Conservation (phyloP, 1,284 basidiomycete genomes). For the Sporisorium graminicola region DNA sequence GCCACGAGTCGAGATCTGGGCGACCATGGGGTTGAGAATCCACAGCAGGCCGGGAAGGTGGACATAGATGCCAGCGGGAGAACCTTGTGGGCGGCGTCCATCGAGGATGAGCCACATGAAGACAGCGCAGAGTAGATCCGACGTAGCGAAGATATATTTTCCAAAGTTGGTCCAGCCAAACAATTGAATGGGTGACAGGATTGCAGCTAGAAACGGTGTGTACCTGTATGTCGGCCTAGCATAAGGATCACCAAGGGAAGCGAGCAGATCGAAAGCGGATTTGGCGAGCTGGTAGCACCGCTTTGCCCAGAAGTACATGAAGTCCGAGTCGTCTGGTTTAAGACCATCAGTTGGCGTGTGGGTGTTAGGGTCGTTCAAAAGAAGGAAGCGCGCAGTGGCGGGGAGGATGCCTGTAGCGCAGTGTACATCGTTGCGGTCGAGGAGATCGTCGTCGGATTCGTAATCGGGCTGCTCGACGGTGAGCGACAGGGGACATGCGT, state of each 20-base stretch:
- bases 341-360: conserved; percentile 31
- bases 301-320: conserved; percentile 44
- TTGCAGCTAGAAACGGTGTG: conserved; percentile 88
- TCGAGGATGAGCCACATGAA: conserved; percentile 80
- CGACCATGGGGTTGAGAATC: conserved; percentile 92
- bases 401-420: conserved; percentile 62
- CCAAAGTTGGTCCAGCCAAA: conserved; percentile 72
- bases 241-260: conserved; percentile 79
- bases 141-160: conserved; percentile 87
- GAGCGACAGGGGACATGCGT: conserved; percentile 54
- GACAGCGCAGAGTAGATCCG: conserved; percentile 84
- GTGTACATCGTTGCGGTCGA: conserved; percentile 35
- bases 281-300: conserved; percentile 45
- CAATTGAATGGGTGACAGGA: conserved; percentile 83
- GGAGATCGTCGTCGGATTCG: conserved; percentile 52
- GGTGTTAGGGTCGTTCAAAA: conserved; percentile 60
- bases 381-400: conserved; percentile 73
- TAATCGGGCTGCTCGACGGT: conserved; percentile 46
- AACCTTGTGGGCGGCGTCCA: conserved; percentile 41
- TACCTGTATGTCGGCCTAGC: conserved; percentile 94
- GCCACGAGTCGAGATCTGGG: conserved; percentile 95
- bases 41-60: conserved; percentile 75
- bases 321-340: conserved; percentile 32
- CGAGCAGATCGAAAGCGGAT: conserved; percentile 55
- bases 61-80: conserved; percentile 35